These are phyloP conservation scores for Rhodosporidiobolus sp. DNA, from an alignment of 768 basidiomycete genomes.

Conservation along the genomic window DNA sequence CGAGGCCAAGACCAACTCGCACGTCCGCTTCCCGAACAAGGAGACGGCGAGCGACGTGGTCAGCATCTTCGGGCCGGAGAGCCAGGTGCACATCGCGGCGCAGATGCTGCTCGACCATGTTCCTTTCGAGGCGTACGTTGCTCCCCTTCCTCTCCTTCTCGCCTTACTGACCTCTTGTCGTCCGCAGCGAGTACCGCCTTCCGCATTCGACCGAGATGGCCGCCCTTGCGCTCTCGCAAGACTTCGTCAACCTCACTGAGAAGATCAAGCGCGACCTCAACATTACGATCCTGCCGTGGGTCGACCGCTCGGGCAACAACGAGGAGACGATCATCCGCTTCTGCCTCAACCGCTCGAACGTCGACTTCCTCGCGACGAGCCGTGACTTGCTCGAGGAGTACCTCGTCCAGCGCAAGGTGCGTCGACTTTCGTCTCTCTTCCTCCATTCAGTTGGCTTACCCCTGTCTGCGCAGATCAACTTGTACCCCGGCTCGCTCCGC, in stretches of 20 bases:
- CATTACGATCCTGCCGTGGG: conserved; percentile 78
- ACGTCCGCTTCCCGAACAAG: conserved; percentile 83
- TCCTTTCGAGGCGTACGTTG: conserved; percentile 55
- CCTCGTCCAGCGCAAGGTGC: conserved; percentile 75
- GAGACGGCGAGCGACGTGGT: conserved; percentile 91
- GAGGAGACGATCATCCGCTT: conserved; percentile 90
- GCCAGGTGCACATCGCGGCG: conserved; percentile 91
- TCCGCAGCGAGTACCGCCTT: conserved; percentile 51
- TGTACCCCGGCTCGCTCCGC: conserved; percentile 56
- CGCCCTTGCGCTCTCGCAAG: conserved; percentile 68
- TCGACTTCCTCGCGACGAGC: conserved; percentile 83
- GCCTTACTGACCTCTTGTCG: too few species aligned
- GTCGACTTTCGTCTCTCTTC: conserved; percentile 54
- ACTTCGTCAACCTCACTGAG: conserved; percentile 81
- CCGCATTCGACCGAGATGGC: conserved; percentile 78
- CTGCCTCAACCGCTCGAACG: conserved; percentile 89
- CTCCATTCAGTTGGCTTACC: not conserved
- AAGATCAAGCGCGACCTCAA: conserved; percentile 90
- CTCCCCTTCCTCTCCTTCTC: not conserved
- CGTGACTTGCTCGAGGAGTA: conserved; percentile 92
- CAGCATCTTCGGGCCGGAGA: conserved; percentile 94
- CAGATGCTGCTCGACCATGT: conserved; percentile 95
- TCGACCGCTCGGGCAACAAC: conserved; percentile 56
- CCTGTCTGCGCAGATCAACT: conserved; percentile 41
- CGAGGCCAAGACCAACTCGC: conserved; percentile 91